Percentiles rank a stretch among this genome's conserved stretches.
Evolutionary conservation across 306 rosid genomes (phyloP).

Genomic region (Gillenia trifoliata): DNA sequence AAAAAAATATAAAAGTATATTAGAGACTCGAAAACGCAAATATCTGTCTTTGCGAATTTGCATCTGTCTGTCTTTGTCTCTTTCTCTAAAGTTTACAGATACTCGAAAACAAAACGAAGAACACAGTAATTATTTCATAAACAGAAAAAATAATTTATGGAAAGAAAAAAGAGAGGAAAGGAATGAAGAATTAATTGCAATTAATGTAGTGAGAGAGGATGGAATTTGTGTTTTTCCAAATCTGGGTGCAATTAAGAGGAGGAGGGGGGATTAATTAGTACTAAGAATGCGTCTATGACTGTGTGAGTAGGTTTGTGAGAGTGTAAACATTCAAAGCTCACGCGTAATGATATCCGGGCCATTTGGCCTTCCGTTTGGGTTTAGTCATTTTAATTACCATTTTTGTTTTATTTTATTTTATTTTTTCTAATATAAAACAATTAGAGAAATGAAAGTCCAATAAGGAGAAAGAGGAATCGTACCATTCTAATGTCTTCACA

Average conservation of each 20-base stretch:
- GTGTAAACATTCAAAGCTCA: conserved; percentile 18
- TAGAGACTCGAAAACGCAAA: too few species aligned
- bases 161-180: neutral
- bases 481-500: too few species aligned
- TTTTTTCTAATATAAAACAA: neutral
- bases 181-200: neutral
- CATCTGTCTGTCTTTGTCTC: neutral
- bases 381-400: neutral
- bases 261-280: neutral
- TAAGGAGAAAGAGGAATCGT: too few species aligned
- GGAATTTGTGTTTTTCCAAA: neutral
- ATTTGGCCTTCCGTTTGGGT: conserved; percentile 13
- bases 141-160: too few species aligned
- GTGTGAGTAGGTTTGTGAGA: neutral
- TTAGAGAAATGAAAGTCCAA: too few species aligned
- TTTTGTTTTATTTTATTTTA: neutral
- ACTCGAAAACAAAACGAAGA: neutral
- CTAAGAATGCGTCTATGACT: neutral
- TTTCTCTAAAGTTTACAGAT: neutral
- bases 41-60: neutral
- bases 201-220: neutral
- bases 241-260: neutral
- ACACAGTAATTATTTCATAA: too few species aligned
- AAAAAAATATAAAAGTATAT: too few species aligned
- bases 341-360: conserved; percentile 21